phyloP scores from a whole-genome alignment of 2,329 filamentous ascomycete genomes.

The Claviceps sp. region DNA sequence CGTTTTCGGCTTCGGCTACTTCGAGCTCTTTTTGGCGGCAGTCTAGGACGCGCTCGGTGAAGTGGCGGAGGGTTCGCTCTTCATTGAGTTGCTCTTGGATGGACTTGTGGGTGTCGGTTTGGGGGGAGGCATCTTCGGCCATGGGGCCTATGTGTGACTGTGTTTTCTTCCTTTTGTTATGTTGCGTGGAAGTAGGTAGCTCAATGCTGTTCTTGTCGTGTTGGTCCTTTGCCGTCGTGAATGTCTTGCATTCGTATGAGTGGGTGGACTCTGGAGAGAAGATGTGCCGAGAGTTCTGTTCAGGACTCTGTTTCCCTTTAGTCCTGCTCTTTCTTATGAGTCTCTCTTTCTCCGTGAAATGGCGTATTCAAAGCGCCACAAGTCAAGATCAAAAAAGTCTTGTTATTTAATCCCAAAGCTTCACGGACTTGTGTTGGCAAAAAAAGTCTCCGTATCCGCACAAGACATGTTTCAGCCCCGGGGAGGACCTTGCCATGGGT shows the following conservation, averaged over 20 bases:
- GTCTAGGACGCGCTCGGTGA: conserved; percentile 24
- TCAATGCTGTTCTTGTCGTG: background rate
- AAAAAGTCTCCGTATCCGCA: too few relatives aligned
- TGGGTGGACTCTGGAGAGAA: background rate
- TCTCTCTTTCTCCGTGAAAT: background rate
- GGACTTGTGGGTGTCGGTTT: conserved; percentile 1
- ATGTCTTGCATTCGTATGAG: too few relatives aligned
- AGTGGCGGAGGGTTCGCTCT: conserved; percentile 20
- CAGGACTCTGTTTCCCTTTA: background rate
- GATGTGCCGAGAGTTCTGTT: background rate
- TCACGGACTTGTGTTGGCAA: too few relatives aligned
- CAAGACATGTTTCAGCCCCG: too few relatives aligned
- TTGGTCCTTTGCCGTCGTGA: background rate
- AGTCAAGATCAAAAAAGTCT: too few relatives aligned
- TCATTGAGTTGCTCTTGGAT: conserved; percentile 17
- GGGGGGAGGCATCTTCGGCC: background rate
- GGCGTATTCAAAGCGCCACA: too few relatives aligned
- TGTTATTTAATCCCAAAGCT: too few relatives aligned
- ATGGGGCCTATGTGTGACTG: background rate
- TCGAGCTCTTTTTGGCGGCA: conserved; percentile 23
- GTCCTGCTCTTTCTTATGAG: background rate
- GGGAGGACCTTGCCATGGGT: background rate
- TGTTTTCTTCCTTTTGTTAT: background rate
- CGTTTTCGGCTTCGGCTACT: conserved; percentile 16
- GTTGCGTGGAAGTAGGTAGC: background rate